Evolutionary conservation across 441 rosid species (phyloP), one percentile per base, ranked within the genome.

Genomic region (Pelargonium myrrhifolium): DNA sequence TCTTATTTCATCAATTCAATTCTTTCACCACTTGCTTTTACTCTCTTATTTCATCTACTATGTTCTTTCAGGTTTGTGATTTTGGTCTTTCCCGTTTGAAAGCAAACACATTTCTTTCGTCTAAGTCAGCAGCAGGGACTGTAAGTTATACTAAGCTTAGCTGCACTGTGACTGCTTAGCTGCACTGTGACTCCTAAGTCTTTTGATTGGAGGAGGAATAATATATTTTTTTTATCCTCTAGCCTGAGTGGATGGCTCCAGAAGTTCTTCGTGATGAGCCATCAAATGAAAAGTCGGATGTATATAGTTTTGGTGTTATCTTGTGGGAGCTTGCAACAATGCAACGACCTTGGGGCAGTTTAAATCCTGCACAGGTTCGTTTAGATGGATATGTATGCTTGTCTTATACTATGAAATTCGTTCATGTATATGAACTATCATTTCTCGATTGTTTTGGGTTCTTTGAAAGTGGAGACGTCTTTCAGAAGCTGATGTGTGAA

Each of bases 241-340:
- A 95, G 99, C 98, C 99, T 47, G 99, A 92, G 82, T 95, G 99
- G 99, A 95, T 95, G 99, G 98, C 99, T 72, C 99, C 99, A 61
- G 99, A 95, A 84, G 97, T 95, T 66, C 90, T 95, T 12, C 86
- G 98, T 40, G 98, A 89, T 62, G 98, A 92, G 75, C 98, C 86
- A 71, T 95, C 99, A 45, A 92, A 95, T 74, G 99, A 95, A 67
- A 95, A 95, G 78, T 89, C 99, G 15, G 99, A 95, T 53, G 82
- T 95, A 43, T 95, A 95, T 83, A 95, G 99, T 77, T 95, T 92
- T 74, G 99, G 98, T 62, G 85, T 95, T 24, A 95, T 95, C 74
- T 75, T 95, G 77, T 95, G 99, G 99, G 99, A 95, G 81, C 85
- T 95, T 76, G 87, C 92, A 39, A 92, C 99, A 51, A 72, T 95